Base-by-base conservation (phyloP, 441 rosid species). In the Eruca vesicaria region DNA sequence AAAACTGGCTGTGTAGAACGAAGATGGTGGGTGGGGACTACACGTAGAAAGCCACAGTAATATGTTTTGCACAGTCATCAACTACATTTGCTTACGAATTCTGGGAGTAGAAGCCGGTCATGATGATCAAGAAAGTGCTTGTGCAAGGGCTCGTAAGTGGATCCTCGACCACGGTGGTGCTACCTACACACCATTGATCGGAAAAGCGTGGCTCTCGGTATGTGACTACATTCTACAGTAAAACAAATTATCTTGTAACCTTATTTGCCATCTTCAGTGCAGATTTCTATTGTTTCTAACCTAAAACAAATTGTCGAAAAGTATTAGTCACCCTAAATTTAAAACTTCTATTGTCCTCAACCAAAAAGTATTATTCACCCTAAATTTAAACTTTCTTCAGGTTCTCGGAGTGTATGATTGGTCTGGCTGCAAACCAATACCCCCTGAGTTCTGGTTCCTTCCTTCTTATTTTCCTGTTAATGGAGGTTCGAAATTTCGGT, bases 61-160 rank as follows among this genome's bases (percentile, higher is more conserved):
- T 21, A 91, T 91, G 97, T 84, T 87, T 32, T 75, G 92, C 43
- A 87, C 97, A 1, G 85, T 76, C 58, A 72, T 89, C 7, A 85
- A 77, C 58, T 88, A 86, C 73, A 50, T 86, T 4, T 79, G 83
- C 3, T 77, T 86, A 31, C 5, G 6, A 31, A 31, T 31, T 31
- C 1, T 31, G 5, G 33, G 33, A 6, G 7, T 31, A 31, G 81
- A 81, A 7, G 71, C 77, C 1, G 81, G 26, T 23, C 26, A 23
- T 23, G 26, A 50, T 31, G 33, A 4, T 12, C 52, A 43, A 11
- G 33, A 79, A 38, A 67, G 55, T 35, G 76, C 77, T 20, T 79
- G 83, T 31, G 77, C 72, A 0, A 35, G 82, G 57, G 83, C 76
- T 15, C 57, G 81, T 31, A 59, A 79, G 15, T 82, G 85, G 85